Conservation (phyloP, 768 basidiomycete genomes). For the Podaxis sp. region DNA sequence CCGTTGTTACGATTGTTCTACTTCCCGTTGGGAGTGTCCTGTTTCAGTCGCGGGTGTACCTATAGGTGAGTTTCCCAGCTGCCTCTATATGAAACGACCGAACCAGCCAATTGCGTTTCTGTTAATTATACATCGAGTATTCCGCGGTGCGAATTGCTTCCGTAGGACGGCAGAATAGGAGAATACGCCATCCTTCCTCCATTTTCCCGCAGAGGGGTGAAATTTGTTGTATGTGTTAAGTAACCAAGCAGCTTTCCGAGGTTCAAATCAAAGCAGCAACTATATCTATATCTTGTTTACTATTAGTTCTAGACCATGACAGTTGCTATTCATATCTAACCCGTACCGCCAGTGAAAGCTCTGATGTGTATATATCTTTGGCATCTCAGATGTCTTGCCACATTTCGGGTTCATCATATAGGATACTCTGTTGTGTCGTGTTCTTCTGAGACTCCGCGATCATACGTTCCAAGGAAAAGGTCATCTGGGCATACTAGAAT, state of each 20-base stretch:
- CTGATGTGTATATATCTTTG: too few species aligned
- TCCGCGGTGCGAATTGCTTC: not conserved
- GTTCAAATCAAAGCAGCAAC: too few species aligned
- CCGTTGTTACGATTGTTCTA: not conserved
- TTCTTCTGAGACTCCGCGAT: too few species aligned
- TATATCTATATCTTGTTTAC: too few species aligned
- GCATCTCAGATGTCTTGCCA: too few species aligned
- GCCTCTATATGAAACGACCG: not conserved
- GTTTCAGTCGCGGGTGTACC: not conserved
- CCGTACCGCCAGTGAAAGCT: too few species aligned
- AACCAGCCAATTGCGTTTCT: not conserved
- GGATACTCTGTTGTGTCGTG: too few species aligned
- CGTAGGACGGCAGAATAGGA: not conserved
- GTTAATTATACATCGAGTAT: not conserved
- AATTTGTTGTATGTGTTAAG: not conserved
- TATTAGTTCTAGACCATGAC: too few species aligned
- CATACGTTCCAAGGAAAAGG: too few species aligned
- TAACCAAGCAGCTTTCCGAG: not conserved
- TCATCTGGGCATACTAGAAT: too few species aligned
- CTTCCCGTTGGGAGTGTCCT: not conserved
- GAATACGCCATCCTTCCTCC: not conserved
- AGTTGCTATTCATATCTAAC: too few species aligned
- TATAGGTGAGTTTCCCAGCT: not conserved
- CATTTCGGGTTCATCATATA: too few species aligned
- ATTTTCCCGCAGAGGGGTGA: not conserved